These are phyloP conservation scores for Metschnikowia rubicola DNA, from an alignment of 805 yeast species.

Conservation along the genomic window DNA sequence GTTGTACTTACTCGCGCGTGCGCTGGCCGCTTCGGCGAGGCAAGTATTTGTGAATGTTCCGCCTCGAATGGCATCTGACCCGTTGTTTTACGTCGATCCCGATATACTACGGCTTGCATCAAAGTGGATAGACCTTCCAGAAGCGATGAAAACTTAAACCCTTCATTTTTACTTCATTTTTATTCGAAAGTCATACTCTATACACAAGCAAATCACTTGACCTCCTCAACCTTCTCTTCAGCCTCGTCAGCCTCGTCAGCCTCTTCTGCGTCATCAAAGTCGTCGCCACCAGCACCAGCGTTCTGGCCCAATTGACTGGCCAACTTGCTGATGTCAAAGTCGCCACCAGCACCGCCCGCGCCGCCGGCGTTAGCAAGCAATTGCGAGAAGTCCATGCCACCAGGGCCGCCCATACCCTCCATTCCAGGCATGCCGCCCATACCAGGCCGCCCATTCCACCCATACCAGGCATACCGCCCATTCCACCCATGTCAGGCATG, in stretches of 20 bases:
- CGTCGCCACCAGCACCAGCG: constrained; percentile 17
- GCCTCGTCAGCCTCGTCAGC: constrained; percentile 23
- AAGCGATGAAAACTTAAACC: neutral
- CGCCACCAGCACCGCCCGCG: constrained; percentile 27
- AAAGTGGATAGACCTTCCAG: neutral
- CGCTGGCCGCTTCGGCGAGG: neutral
- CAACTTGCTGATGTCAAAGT: constrained; percentile 36
- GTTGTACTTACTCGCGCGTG: neutral
- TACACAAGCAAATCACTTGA: neutral
- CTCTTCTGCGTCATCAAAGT: constrained; percentile 20
- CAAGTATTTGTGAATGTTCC: constrained; percentile 2
- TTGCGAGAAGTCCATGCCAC: constrained; percentile 13
- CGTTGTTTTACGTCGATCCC: neutral
- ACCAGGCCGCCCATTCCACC: constrained; percentile 34
- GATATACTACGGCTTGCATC: neutral
- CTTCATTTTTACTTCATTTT: neutral
- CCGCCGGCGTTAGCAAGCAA: constrained; percentile 32
- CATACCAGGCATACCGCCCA: constrained; percentile 23
- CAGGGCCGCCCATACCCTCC: constrained; percentile 19
- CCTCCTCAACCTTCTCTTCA: constrained; percentile 19
- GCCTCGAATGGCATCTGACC: neutral
- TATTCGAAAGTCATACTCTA: neutral
- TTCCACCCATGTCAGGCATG: constrained; percentile 9
- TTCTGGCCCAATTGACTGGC: constrained; percentile 45
- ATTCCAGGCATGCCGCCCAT: constrained; percentile 24